phyloP scores from a whole-genome alignment of 495 filamentous ascomycete genomes.

The Penicillium bovifimosum region DNA sequence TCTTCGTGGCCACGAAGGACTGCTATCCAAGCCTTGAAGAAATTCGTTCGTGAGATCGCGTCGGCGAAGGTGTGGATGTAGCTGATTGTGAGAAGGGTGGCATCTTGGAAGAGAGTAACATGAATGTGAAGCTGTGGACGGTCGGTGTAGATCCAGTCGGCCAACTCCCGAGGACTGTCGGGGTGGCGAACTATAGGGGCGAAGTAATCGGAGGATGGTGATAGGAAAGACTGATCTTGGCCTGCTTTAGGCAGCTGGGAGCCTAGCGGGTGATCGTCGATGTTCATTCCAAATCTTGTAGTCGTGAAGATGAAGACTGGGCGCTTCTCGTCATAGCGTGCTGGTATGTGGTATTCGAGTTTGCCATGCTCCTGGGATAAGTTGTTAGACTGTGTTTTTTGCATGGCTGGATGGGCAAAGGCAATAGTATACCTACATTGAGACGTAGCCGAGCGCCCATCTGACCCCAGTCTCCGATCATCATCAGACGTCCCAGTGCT shows the following conservation, averaged over 20 bases:
- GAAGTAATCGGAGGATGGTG: slow-evolving; percentile 20
- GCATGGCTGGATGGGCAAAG: not conserved
- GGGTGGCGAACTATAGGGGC: slow-evolving; percentile 17
- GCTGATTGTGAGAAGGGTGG: slow-evolving; percentile 40
- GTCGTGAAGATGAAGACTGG: slow-evolving; percentile 32
- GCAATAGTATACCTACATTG: slow-evolving; percentile 22
- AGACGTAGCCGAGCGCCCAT: slow-evolving; percentile 39
- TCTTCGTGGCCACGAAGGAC: slow-evolving; percentile 13
- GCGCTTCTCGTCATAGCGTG: slow-evolving; percentile 24
- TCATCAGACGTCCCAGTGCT: slow-evolving; percentile 31
- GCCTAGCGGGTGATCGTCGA: slow-evolving; percentile 28
- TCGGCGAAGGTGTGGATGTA: slow-evolving; percentile 46
- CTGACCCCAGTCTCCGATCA: slow-evolving; percentile 38
- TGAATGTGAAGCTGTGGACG: slow-evolving; percentile 45
- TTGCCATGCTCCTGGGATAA: slow-evolving; percentile 17
- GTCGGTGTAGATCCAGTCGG: slow-evolving; percentile 42
- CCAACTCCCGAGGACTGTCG: slow-evolving; percentile 19
- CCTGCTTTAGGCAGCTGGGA: slow-evolving; percentile 13
- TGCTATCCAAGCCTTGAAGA: slow-evolving; percentile 21
- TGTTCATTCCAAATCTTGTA: slow-evolving; percentile 16
- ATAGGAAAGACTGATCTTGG: slow-evolving; percentile 7
- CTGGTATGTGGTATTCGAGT: slow-evolving; percentile 42
- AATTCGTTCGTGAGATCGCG: slow-evolving; percentile 29
- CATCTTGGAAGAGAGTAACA: slow-evolving; percentile 40
- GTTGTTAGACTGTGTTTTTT: not conserved